Evolutionary conservation across 805 yeast species (phyloP).

Genomic region (Myxozyma geophila): DNA sequence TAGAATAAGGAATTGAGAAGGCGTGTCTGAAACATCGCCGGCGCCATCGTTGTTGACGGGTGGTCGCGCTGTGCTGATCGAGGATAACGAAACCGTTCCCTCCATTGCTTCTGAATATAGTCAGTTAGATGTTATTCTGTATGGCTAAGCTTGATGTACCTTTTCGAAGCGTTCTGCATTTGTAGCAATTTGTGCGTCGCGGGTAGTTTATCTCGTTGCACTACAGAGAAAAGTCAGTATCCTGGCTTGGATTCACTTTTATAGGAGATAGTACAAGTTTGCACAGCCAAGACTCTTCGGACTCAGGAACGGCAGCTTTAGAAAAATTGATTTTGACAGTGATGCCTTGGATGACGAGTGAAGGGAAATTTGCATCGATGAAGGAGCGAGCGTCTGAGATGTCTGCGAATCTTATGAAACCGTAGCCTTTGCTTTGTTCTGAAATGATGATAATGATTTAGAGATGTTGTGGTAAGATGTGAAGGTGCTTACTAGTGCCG

Average conservation of each 20-base stretch:
- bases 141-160: neutral
- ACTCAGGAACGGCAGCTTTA: neutral
- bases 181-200: constrained; percentile 21
- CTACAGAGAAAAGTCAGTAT: constrained; percentile 8
- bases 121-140: neutral
- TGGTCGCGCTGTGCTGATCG: neutral
- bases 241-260: neutral
- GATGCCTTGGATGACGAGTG: neutral
- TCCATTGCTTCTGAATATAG: constrained; percentile 4
- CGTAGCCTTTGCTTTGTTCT: constrained; percentile 26
- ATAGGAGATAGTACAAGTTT: neutral
- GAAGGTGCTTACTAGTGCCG: constrained; percentile 16
- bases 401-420: constrained; percentile 19
- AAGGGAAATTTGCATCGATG: constrained; percentile 19
- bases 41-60: constrained; percentile 28
- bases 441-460: neutral
- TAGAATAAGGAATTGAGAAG: constrained; percentile 33
- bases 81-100: constrained; percentile 1
- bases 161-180: constrained; percentile 17
- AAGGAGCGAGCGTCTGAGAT: constrained; percentile 15
- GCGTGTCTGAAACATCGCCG: constrained; percentile 17
- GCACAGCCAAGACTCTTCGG: constrained; percentile 26
- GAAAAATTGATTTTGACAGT: constrained; percentile 7
- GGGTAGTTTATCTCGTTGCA: constrained; percentile 25
- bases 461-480: neutral